Conservation (phyloP, 371 early-diverging fungal species). For the Circinella umbellata region DNA sequence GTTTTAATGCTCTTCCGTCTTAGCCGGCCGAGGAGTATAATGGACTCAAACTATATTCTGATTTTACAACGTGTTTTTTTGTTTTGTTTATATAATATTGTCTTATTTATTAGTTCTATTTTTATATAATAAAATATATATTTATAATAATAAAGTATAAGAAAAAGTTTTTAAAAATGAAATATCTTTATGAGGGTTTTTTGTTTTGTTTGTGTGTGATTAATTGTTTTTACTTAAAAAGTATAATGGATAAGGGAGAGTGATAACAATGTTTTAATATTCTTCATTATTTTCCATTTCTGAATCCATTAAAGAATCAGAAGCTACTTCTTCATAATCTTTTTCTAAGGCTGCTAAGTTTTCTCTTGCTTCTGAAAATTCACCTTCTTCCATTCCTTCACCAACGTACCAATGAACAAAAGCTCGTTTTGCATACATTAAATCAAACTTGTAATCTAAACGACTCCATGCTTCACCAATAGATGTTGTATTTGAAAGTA, state of each 20-base stretch:
- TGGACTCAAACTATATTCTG: slow-evolving; percentile 16
- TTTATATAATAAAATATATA: neutral
- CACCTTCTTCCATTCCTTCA: slow-evolving; percentile 93
- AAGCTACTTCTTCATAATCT: slow-evolving; percentile 97
- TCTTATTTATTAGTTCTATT: neutral
- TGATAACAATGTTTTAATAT: slow-evolving; percentile 20
- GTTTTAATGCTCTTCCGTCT: slow-evolving; percentile 24
- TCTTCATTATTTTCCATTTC: slow-evolving; percentile 58
- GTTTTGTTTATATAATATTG: neutral
- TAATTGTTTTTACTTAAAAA: neutral
- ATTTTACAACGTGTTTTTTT: neutral
- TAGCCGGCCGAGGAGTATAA: slow-evolving; percentile 15
- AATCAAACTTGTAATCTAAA: slow-evolving; percentile 90
- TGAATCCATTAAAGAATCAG: slow-evolving; percentile 66
- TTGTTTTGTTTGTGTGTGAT: too few species aligned
- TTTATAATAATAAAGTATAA: neutral
- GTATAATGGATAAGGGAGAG: neutral
- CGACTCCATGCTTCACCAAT: slow-evolving; percentile 95
- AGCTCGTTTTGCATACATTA: slow-evolving; percentile 96
- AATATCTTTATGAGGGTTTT: too few species aligned
- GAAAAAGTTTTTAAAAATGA: neutral
- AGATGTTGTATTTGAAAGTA: slow-evolving; percentile 92
- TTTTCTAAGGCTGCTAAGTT: slow-evolving; percentile 98
- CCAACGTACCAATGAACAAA: slow-evolving; percentile 99
- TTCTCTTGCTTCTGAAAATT: slow-evolving; percentile 85